phyloP scores from a whole-genome alignment of 495 filamentous ascomycete genomes.

The Pyrenula massariospora region DNA sequence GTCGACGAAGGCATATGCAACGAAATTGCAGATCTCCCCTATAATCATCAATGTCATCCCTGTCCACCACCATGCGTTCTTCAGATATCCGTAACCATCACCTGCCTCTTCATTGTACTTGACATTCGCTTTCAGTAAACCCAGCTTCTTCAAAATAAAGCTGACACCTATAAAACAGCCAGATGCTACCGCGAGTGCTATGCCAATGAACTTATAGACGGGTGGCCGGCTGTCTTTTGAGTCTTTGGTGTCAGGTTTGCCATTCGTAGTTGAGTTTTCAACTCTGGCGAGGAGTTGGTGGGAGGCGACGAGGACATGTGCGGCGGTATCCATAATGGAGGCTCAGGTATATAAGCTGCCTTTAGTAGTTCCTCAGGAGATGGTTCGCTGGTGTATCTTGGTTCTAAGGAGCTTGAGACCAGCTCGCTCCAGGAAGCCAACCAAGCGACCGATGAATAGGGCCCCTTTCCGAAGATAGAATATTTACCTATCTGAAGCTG shows the following conservation, averaged over 20 bases:
- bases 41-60: conserved; percentile 98
- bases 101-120: conserved; percentile 96
- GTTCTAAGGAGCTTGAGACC: not conserved
- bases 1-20: conserved; percentile 93
- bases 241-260: not conserved
- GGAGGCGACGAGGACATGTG: conserved; percentile 24
- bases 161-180: conserved; percentile 91
- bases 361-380: not conserved
- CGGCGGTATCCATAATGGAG: conserved; percentile 36
- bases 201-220: conserved; percentile 77
- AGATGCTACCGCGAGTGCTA: conserved; percentile 75
- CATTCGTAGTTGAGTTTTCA: conserved; percentile 7
- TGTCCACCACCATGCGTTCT: conserved; percentile 89
- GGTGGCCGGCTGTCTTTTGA: conserved; percentile 35
- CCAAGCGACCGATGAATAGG: not conserved
- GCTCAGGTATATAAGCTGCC: not conserved
- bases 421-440: not conserved
- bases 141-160: conserved; percentile 91
- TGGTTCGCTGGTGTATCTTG: not conserved
- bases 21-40: conserved; percentile 95
- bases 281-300: conserved; percentile 36
- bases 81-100: conserved; percentile 95
- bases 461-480: not conserved
- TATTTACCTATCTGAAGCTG: not conserved
- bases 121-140: conserved; percentile 80